Evolutionary conservation across 1,139 yeast genomes (phyloP).

Genomic region (Suhomyces maxii): DNA sequence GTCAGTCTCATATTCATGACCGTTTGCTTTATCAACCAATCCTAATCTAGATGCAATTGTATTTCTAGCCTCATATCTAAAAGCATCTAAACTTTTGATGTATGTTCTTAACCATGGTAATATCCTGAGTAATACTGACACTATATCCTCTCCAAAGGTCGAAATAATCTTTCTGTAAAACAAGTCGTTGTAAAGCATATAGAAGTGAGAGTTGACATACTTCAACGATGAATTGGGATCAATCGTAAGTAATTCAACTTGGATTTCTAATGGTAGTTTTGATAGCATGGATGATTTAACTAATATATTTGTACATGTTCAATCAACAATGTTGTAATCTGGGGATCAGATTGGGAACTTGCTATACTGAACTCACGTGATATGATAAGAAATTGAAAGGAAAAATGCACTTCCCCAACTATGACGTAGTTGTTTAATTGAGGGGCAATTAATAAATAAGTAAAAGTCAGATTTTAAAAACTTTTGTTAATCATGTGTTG

Average conservation of each 20-base stretch:
- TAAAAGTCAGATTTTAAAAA: no score
- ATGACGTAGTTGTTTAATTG: neutral
- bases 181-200: slow-evolving; percentile 50
- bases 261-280: slow-evolving; percentile 51
- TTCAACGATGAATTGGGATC: slow-evolving; percentile 47
- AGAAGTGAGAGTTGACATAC: slow-evolving; percentile 43
- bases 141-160: slow-evolving; percentile 45
- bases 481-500: no score
- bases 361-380: slow-evolving; percentile 1
- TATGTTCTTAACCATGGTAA: slow-evolving; percentile 45
- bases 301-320: neutral
- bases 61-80: slow-evolving; percentile 36
- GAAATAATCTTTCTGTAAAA: slow-evolving; percentile 43
- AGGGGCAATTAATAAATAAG: no score
- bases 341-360: neutral
- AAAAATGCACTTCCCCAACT: neutral
- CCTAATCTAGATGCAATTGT: slow-evolving; percentile 34
- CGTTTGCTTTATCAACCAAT: slow-evolving; percentile 16
- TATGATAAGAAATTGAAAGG: neutral
- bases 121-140: slow-evolving; percentile 28
- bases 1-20: slow-evolving; percentile 2
- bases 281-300: slow-evolving; percentile 11
- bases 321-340: neutral
- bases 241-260: slow-evolving; percentile 38
- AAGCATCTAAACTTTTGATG: slow-evolving; percentile 49